Base-by-base conservation (phyloP, 257 asterid genomes). In the Fraxinus pennsylvanica region DNA sequence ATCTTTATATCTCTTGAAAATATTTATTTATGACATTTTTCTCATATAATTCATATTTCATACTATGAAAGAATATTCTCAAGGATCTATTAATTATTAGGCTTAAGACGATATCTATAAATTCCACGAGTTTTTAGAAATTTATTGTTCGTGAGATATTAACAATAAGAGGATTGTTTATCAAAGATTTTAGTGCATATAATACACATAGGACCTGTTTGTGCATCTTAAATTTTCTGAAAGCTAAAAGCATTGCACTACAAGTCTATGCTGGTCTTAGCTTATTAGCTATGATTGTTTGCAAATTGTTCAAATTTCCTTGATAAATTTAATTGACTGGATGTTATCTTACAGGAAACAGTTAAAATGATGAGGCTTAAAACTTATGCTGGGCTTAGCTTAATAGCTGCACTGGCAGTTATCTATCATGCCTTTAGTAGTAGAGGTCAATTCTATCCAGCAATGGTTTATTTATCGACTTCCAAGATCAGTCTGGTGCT, bases 361-460 rank as follows among this genome's bases (percentile, higher is more conserved):
- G 80, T 33, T 66, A 79, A 86, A 84, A 95, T 91, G 97, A 86
- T 93, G 80, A 95, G 82, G 93, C 89, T 95, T 85, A 96, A 89
- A 82, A 95, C 97, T 2, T 95, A 92, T 82, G 93, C 96, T 1
- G 96, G 90, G 81, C 27, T 91, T 45, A 95, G 99, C 80, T 63
- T 92, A 36, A 54, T 91, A 41, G 94, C 96, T 71, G 83, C 96
- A 41, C 81, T 89, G 75, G 89, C 96, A 76, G 94, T 91, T 59
- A 78, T 90, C 30, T 91, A 91, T 84, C 96, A 93, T 81, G 98
- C 98, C 59, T 95, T 95, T 75, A 83, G 81, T 76, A 87, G 93
- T 61, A 91, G 98, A 88, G 90, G 92, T 68, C 99, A 95, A 81
- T 95, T 95, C 84, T 95, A 95, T 87, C 99, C 99, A 0, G 93